A percentile compares a stretch with the other conserved stretches of the same genome.
Conservation (phyloP, 805 yeast genomes). For the Hagleromyces aurorensis region DNA sequence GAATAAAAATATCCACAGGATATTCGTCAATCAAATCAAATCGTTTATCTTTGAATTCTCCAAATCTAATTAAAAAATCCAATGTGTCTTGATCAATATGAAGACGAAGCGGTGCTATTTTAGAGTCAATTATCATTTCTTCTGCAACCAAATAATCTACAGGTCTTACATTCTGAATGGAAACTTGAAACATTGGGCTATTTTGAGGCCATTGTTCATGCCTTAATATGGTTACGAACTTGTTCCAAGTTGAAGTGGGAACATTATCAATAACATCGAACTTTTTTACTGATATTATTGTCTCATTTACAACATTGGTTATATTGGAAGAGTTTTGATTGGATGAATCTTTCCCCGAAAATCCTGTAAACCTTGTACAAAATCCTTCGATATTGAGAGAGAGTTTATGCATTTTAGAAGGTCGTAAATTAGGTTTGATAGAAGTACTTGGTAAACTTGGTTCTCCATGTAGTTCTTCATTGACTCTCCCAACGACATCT, state of each 20-base stretch:
- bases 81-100: slow-evolving; percentile 92
- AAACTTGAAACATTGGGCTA: slow-evolving; percentile 52
- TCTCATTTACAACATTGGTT: slow-evolving; percentile 41
- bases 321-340: slow-evolving; percentile 24
- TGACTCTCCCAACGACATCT: slow-evolving; percentile 44
- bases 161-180: slow-evolving; percentile 57
- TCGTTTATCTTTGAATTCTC: slow-evolving; percentile 67
- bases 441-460: slow-evolving; percentile 16
- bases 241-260: slow-evolving; percentile 86
- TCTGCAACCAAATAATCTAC: slow-evolving; percentile 54
- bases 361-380: slow-evolving; percentile 38
- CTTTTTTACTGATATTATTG: slow-evolving; percentile 43
- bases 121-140: slow-evolving; percentile 49
- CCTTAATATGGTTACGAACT: slow-evolving; percentile 62
- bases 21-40: slow-evolving; percentile 50
- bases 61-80: slow-evolving; percentile 73
- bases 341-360: slow-evolving; percentile 41
- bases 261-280: slow-evolving; percentile 68
- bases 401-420: slow-evolving; percentile 58
- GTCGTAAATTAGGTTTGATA: slow-evolving; percentile 47
- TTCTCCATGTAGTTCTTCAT: slow-evolving; percentile 39
- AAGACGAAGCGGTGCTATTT: slow-evolving; percentile 64
- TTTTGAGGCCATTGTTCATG: slow-evolving; percentile 55
- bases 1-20: slow-evolving; percentile 62
- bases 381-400: slow-evolving; percentile 48